Evolutionary conservation across 139 green algal species (phyloP).

Genomic region (Edaphochlamys debaryana): DNA sequence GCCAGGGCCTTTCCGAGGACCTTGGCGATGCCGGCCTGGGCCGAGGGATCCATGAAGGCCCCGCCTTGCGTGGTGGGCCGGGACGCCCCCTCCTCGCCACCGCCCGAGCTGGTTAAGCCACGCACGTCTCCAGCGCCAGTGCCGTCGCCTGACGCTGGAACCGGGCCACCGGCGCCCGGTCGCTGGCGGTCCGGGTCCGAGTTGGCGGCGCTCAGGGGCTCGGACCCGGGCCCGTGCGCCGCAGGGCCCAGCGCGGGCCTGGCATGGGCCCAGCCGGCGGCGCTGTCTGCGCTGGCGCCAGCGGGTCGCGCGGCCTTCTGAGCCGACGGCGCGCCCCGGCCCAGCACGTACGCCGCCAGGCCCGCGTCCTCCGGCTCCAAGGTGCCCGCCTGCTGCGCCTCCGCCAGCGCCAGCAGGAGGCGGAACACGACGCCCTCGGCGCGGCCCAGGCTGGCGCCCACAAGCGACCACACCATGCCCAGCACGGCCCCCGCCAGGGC

Average conservation of each 20-base stretch:
- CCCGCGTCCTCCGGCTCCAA: conserved; percentile 8
- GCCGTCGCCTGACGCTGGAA: too few relatives aligned
- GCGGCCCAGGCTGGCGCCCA: conserved; percentile 8
- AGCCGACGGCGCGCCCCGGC: not conserved
- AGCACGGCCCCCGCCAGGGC: conserved; percentile 25
- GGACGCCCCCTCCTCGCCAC: not conserved
- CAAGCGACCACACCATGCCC: conserved; percentile 20
- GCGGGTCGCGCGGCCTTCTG: not conserved
- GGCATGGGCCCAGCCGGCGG: not conserved
- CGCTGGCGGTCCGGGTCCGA: not conserved
- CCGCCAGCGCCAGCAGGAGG: conserved; percentile 39
- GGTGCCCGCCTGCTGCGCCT: not conserved
- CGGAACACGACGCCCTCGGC: conserved; percentile 12
- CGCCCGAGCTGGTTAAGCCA: not conserved
- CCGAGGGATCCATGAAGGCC: conserved; percentile 4
- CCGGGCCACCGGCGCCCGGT: too few relatives aligned
- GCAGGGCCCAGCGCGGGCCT: not conserved
- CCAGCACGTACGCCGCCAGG: conserved; percentile 23
- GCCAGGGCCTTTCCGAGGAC: not conserved
- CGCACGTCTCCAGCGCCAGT: too few relatives aligned
- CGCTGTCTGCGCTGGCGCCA: not conserved
- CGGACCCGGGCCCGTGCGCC: too few relatives aligned
- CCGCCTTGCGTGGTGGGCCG: not conserved
- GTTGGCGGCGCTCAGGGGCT: too few relatives aligned
- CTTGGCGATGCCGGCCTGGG: not conserved